These are phyloP conservation scores for Candolleomyces efflorescens DNA, from an alignment of 768 basidiomycete genomes.

Conservation along the genomic window DNA sequence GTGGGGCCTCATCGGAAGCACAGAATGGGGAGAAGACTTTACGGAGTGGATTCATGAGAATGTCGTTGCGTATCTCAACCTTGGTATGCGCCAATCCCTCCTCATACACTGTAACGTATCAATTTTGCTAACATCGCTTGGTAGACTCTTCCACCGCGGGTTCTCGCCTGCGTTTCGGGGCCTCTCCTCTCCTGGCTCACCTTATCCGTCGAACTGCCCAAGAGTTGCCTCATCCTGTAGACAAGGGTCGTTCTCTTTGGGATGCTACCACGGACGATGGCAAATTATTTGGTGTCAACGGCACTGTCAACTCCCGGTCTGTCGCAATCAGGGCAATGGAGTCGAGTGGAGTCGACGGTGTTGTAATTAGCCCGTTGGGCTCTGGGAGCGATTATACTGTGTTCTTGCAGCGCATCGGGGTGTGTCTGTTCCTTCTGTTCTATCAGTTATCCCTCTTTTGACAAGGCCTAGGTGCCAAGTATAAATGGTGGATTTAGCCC, in stretches of 20 bases:
- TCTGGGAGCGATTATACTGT: slow-evolving; percentile 89
- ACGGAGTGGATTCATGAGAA: slow-evolving; percentile 72
- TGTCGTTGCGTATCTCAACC: slow-evolving; percentile 83
- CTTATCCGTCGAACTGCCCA: slow-evolving; percentile 66
- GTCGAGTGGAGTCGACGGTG: slow-evolving; percentile 21
- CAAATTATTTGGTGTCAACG: slow-evolving; percentile 29
- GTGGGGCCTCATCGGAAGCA: slow-evolving; percentile 74
- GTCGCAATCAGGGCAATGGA: slow-evolving; percentile 37
- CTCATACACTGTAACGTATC: not conserved
- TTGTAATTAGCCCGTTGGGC: slow-evolving; percentile 57
- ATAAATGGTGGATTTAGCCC: slow-evolving; percentile 37
- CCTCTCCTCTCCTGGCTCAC: slow-evolving; percentile 81
- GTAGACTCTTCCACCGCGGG: slow-evolving; percentile 49
- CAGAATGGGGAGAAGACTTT: slow-evolving; percentile 94
- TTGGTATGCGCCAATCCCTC: slow-evolving; percentile 36
- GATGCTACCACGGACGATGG: slow-evolving; percentile 66
- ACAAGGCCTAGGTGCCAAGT: slow-evolving; percentile 34
- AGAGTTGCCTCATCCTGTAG: slow-evolving; percentile 70
- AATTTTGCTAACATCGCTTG: not conserved
- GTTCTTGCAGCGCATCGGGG: slow-evolving; percentile 75
- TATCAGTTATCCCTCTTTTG: not conserved
- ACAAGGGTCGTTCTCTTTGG: slow-evolving; percentile 65
- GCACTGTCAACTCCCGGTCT: slow-evolving; percentile 8
- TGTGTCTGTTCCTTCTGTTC: slow-evolving; percentile 14
- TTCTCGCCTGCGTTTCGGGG: slow-evolving; percentile 50